Conservation (phyloP, 371 early-diverging fungal species). For the Rhizopus delemar region DNA sequence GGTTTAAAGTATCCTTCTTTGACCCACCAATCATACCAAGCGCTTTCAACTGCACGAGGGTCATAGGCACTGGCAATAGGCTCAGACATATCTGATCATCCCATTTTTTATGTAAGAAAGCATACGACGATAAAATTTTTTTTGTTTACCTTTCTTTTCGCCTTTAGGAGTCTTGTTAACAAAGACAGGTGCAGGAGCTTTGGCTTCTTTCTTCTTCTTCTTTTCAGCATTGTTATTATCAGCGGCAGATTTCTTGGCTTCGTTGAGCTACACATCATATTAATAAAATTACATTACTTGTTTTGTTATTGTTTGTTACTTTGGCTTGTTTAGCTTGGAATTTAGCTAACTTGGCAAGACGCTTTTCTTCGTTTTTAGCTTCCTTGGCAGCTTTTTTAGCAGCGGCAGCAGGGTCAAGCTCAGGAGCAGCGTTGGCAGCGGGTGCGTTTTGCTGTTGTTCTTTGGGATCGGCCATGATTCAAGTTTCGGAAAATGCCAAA, state of each 20-base stretch:
- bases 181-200: conserved; percentile 58
- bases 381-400: conserved; percentile 72
- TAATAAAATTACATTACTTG: not conserved
- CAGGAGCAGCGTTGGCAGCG: conserved; percentile 10
- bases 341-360: conserved; percentile 91
- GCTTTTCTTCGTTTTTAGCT: conserved; percentile 90
- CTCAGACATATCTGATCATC: conserved; percentile 67
- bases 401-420: conserved; percentile 37
- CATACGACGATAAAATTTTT: no score
- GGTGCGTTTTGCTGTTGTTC: conserved; percentile 27
- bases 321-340: conserved; percentile 87
- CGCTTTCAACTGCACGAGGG: conserved; percentile 91
- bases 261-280: conserved; percentile 46
- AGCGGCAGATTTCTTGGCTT: conserved; percentile 47
- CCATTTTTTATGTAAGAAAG: no score
- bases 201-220: conserved; percentile 57
- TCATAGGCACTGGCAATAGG: conserved; percentile 88
- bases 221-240: conserved; percentile 60
- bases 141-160: conserved; percentile 79
- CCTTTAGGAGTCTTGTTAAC: conserved; percentile 88
- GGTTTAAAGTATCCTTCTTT: conserved; percentile 93
- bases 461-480: conserved; percentile 30
- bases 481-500: not conserved
- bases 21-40: conserved; percentile 97
- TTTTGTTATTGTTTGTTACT: conserved; percentile 19